Evolutionary conservation across 2,329 filamentous ascomycete species (phyloP).

Genomic region (Dothideomycetes sp.): DNA sequence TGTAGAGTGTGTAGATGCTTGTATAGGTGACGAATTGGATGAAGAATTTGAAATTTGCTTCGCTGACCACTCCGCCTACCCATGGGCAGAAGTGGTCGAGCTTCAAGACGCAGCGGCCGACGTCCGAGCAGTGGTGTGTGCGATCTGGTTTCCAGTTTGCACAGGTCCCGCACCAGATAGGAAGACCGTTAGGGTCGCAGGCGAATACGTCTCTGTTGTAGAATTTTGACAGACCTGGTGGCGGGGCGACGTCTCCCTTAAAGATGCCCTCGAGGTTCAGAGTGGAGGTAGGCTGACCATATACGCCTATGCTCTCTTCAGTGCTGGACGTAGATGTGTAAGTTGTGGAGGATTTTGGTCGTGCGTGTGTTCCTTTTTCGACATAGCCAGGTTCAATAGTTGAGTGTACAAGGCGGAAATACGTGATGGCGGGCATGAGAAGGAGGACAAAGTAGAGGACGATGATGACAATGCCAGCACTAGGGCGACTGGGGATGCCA

Average conservation of each 20-base stretch:
- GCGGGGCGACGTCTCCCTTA: conserved; percentile 36
- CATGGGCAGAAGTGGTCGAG: conserved; percentile 95
- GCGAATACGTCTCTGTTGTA: conserved; percentile 76
- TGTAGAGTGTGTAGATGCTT: conserved; percentile 53
- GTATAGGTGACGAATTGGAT: conserved; percentile 74
- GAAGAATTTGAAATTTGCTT: conserved; percentile 85
- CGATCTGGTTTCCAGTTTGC: conserved; percentile 81
- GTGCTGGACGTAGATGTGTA: not conserved
- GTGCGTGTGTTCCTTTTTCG: conserved; percentile 38
- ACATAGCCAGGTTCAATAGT: conserved; percentile 63
- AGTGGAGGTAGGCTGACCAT: conserved; percentile 9
- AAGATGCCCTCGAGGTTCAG: conserved; percentile 16
- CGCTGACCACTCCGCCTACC: conserved; percentile 83
- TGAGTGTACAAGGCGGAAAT: conserved; percentile 58
- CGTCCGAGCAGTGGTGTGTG: conserved; percentile 74
- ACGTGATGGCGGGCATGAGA: conserved; percentile 53
- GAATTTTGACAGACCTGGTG: conserved; percentile 61
- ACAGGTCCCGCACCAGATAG: conserved; percentile 76
- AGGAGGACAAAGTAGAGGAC: conserved; percentile 64
- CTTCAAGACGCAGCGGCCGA: conserved; percentile 70
- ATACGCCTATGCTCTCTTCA: not conserved
- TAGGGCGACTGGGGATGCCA: conserved; percentile 29
- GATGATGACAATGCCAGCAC: conserved; percentile 57
- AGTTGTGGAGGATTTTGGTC: conserved; percentile 10
- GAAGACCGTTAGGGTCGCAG: conserved; percentile 73